Evolutionary conservation across 2,329 filamentous ascomycete species (phyloP).

Genomic region (Chaetomiaceae sp.): DNA sequence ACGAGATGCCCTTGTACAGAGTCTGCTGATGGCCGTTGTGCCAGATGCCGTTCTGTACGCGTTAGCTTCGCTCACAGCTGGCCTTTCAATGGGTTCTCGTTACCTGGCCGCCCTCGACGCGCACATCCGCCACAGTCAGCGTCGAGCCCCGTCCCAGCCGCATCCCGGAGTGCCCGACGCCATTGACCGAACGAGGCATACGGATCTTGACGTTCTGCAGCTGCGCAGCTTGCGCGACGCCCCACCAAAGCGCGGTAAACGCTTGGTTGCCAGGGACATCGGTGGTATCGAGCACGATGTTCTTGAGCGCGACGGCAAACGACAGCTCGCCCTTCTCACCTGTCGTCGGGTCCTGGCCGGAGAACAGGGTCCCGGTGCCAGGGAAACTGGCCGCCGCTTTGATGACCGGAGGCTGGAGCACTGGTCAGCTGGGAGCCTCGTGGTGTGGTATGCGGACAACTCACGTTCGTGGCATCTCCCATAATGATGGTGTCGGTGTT

Average conservation of each 20-base stretch:
- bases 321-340: constrained; percentile 33
- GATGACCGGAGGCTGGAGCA: constrained; percentile 33
- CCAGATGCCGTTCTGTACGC: constrained; percentile 35
- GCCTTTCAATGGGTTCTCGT: not conserved
- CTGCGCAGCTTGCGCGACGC: constrained; percentile 38
- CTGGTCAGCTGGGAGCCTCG: not conserved
- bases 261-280: constrained; percentile 29
- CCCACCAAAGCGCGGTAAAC: constrained; percentile 39
- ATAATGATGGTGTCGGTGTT: constrained; percentile 41
- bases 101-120: constrained; percentile 36
- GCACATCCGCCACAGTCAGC: constrained; percentile 35
- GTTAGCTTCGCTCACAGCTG: not conserved
- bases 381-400: constrained; percentile 35
- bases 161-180: constrained; percentile 38
- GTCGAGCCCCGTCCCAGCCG: constrained; percentile 36
- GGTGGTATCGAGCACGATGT: constrained; percentile 38
- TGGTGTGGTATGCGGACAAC: not conserved
- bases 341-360: constrained; percentile 34
- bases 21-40: constrained; percentile 40
- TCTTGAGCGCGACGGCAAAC: constrained; percentile 39
- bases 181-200: constrained; percentile 33
- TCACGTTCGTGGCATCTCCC: constrained; percentile 38
- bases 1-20: constrained; percentile 39
- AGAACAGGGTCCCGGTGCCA: constrained; percentile 29
- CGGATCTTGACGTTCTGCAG: constrained; percentile 39